phyloP scores from a whole-genome alignment of 768 basidiomycete species.

The Trametopsis cervina region DNA sequence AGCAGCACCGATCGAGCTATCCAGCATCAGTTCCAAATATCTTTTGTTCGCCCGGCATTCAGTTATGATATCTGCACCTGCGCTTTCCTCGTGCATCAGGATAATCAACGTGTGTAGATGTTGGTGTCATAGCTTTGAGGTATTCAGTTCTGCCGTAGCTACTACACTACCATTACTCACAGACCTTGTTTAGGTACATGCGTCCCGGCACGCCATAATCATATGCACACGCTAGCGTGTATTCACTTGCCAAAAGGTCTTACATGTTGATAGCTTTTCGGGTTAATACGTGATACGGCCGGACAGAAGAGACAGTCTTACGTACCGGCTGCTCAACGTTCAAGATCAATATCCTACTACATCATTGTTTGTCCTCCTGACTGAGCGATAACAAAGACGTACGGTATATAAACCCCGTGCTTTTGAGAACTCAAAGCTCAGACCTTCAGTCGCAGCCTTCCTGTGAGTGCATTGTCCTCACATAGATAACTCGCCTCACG shows the following conservation, averaged over 20 bases:
- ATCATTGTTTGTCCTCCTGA: not conserved
- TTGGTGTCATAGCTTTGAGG: not conserved
- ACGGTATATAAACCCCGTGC: not conserved
- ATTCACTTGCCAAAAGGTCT: not conserved
- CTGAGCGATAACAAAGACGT: not conserved
- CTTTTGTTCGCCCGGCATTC: too few relatives aligned
- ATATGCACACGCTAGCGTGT: too few relatives aligned
- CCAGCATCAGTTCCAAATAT: too few relatives aligned
- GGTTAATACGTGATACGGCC: not conserved
- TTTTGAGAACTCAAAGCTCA: not conserved
- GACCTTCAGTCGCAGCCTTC: not conserved
- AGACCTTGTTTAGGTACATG: not conserved
- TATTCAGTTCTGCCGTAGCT: not conserved
- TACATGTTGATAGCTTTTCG: too few relatives aligned
- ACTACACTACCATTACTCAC: not conserved
- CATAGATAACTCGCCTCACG: too few relatives aligned
- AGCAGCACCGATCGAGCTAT: too few relatives aligned
- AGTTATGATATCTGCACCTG: too few relatives aligned
- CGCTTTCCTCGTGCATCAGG: too few relatives aligned
- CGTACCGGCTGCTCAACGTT: not conserved
- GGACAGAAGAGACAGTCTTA: not conserved
- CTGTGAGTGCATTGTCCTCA: too few relatives aligned
- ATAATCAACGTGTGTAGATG: not conserved
- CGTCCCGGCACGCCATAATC: too few relatives aligned
- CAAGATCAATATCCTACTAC: not conserved